phyloP scores from a whole-genome alignment of 192 early-diverging fungal species.

The Podila verticillata region DNA sequence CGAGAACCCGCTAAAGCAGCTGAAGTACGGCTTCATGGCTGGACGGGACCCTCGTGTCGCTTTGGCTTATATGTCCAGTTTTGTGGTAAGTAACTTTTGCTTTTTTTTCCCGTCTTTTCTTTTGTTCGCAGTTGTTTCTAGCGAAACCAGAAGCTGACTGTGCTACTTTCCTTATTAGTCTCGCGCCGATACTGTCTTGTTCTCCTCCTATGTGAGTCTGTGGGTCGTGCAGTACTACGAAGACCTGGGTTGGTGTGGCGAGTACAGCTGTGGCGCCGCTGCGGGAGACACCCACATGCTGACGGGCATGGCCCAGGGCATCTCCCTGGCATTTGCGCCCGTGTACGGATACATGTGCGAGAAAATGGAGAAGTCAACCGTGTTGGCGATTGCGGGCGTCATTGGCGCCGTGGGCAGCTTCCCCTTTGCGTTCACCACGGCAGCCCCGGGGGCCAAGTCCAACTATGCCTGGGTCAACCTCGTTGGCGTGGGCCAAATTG shows the following conservation, averaged over 20 bases:
- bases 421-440: constrained; percentile 56
- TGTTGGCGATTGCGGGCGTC: constrained; percentile 53
- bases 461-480: constrained; percentile 55
- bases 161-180: constrained; percentile 25
- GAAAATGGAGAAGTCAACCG: constrained; percentile 44
- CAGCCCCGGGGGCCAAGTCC: constrained; percentile 53
- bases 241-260: constrained; percentile 60
- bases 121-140: neutral
- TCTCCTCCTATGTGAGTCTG: constrained; percentile 73
- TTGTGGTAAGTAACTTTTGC: constrained; percentile 54
- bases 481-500: constrained; percentile 68
- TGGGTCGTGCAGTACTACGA: constrained; percentile 72
- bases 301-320: constrained; percentile 70
- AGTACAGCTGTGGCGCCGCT: constrained; percentile 28
- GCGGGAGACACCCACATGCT: constrained; percentile 37
- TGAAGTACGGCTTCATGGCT: constrained; percentile 69
- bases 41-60: constrained; percentile 65
- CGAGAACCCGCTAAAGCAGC: constrained; percentile 21
- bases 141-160: too few species aligned
- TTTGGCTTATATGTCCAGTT: constrained; percentile 71
- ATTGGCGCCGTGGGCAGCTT: constrained; percentile 63
- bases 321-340: constrained; percentile 71
- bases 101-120: neutral
- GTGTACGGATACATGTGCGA: constrained; percentile 60
- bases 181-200: constrained; percentile 76